Conservation (phyloP, 768 basidiomycete genomes). For the Candolleomyces efflorescens region DNA sequence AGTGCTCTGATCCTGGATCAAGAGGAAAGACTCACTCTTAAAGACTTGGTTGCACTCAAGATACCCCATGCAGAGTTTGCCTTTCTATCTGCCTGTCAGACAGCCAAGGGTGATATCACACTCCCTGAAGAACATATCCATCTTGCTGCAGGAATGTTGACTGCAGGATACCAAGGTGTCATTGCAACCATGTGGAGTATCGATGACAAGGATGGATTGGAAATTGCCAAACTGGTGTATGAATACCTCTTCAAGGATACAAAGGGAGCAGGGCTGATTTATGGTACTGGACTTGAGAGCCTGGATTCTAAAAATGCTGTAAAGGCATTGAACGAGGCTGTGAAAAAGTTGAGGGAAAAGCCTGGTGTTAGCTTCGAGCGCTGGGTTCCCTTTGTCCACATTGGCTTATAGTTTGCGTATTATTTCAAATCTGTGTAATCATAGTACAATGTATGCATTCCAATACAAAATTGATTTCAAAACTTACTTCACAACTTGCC, state of each 20-base stretch:
- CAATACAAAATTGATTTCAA: constrained; percentile 33
- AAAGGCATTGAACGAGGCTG: neutral
- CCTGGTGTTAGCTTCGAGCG: neutral
- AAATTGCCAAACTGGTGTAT: constrained; percentile 6
- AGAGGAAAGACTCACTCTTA: constrained; percentile 5
- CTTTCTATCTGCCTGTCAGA: constrained; percentile 11
- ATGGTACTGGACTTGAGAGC: neutral
- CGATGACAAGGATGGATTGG: neutral
- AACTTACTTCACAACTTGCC: constrained; percentile 24
- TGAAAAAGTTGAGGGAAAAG: neutral
- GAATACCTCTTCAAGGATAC: neutral
- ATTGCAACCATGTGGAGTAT: constrained; percentile 13
- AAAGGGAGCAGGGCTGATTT: neutral
- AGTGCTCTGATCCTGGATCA: constrained; percentile 6
- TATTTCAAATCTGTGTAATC: neutral
- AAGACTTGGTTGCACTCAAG: neutral
- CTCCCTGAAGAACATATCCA: constrained; percentile 11
- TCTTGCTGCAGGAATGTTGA: constrained; percentile 12
- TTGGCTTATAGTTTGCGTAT: constrained; percentile 2
- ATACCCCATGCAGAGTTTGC: constrained; percentile 7
- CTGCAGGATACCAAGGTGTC: constrained; percentile 7
- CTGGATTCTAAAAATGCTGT: neutral
- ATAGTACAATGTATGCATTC: constrained; percentile 38
- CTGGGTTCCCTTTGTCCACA: constrained; percentile 10
- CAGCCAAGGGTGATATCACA: constrained; percentile 3